These are phyloP conservation scores for Calendula officinalis DNA, from an alignment of 129 eudicot genomes.

Conservation along the genomic window DNA sequence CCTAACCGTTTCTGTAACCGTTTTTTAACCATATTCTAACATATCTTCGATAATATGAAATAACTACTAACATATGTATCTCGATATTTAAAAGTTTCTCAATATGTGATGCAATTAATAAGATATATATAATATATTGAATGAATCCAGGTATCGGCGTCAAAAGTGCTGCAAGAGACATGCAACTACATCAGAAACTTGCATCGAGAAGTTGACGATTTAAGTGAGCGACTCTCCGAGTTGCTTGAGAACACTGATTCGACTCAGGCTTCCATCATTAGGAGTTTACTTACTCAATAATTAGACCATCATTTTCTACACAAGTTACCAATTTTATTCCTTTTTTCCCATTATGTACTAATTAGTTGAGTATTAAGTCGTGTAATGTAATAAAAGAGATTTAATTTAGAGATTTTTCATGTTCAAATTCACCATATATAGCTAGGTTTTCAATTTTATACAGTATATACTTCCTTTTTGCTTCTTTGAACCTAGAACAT, in stretches of 20 bases:
- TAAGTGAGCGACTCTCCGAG: slow-evolving; percentile 45
- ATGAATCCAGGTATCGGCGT: slow-evolving; percentile 37
- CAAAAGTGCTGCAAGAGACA: slow-evolving; percentile 46
- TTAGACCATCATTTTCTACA: slow-evolving; percentile 9
- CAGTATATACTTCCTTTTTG: background rate
- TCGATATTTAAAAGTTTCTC: too few species aligned
- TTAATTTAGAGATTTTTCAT: background rate
- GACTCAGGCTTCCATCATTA: slow-evolving; percentile 46
- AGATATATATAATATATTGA: too few species aligned
- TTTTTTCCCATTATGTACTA: background rate
- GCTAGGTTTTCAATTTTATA: background rate
- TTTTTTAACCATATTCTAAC: too few species aligned
- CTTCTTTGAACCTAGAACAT: background rate
- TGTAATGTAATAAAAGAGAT: background rate
- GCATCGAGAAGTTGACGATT: slow-evolving; percentile 38
- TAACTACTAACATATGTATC: too few species aligned
- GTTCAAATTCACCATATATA: background rate
- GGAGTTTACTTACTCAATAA: slow-evolving; percentile 44
- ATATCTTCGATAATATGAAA: too few species aligned
- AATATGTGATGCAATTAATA: background rate
- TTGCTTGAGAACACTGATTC: slow-evolving; percentile 41
- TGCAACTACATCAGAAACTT: slow-evolving; percentile 41
- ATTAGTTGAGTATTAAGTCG: slow-evolving; percentile 16
- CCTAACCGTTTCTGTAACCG: too few species aligned
- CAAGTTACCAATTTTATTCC: slow-evolving; percentile 6